Evolutionary conservation across 129 eudicot species (phyloP).

Genomic region (Pseudognaphalium luteoalbum): DNA sequence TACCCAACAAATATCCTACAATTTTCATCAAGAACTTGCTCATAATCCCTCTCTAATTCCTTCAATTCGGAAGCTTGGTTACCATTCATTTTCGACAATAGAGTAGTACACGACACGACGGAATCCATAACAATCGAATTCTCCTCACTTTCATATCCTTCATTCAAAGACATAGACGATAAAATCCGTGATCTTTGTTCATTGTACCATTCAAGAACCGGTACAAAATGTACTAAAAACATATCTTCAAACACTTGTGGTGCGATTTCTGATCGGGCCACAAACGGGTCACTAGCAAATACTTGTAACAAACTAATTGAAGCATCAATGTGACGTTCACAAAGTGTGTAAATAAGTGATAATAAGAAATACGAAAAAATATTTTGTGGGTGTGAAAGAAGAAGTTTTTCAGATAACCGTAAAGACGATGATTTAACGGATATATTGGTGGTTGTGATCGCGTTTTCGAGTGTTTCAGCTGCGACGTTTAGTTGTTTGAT

Average conservation of each 20-base stretch:
- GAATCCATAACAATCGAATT: conserved; percentile 46
- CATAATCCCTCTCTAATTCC: conserved; percentile 68
- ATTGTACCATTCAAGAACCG: conserved; percentile 65
- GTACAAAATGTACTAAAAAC: conserved; percentile 53
- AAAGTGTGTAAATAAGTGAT: conserved; percentile 44
- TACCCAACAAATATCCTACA: conserved; percentile 60
- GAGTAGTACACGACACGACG: conserved; percentile 47
- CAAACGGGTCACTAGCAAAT: conserved; percentile 41
- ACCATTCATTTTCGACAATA: conserved; percentile 59
- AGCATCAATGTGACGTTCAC: conserved; percentile 45
- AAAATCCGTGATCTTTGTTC: conserved; percentile 51
- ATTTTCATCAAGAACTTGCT: conserved; percentile 68
- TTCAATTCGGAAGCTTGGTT: conserved; percentile 61
- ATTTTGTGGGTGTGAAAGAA: conserved; percentile 45
- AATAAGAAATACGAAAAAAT: conserved; percentile 57
- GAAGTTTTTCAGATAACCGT: conserved; percentile 57
- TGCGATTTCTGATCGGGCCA: conserved; percentile 61
- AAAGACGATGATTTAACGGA: conserved; percentile 56
- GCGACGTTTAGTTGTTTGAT: conserved; percentile 50
- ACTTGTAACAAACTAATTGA: conserved; percentile 41
- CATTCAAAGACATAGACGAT: conserved; percentile 35
- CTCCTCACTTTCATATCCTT: conserved; percentile 56
- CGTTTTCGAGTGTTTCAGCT: conserved; percentile 58
- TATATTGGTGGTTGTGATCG: conserved; percentile 39
- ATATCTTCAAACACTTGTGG: conserved; percentile 62